phyloP scores from a whole-genome alignment of 371 early-diverging fungal species.

The Haplosporangium sp. region DNA sequence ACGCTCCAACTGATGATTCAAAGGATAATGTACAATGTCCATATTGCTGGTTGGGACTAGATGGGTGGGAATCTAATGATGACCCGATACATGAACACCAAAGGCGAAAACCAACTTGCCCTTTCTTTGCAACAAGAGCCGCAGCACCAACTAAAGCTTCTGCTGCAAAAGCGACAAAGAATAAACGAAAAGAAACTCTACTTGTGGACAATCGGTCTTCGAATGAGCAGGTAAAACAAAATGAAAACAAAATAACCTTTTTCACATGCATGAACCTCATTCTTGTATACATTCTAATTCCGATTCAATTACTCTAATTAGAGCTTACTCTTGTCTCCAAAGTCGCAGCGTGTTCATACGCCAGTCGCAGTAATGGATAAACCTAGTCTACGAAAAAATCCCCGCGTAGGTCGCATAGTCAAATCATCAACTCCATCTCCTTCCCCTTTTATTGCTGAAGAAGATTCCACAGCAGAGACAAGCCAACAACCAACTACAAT shows the following conservation, averaged over 20 bases:
- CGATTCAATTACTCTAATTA: background rate
- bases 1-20: slow-evolving; percentile 51
- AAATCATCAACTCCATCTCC: background rate
- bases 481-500: background rate
- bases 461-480: background rate
- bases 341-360: slow-evolving; percentile 8
- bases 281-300: background rate
- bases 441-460: too few species aligned
- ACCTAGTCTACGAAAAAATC: background rate
- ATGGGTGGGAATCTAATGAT: slow-evolving; percentile 62
- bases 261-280: background rate
- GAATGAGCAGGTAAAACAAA: slow-evolving; percentile 16
- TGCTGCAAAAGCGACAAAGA: slow-evolving; percentile 28
- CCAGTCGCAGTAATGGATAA: background rate
- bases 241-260: background rate
- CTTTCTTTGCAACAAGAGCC: slow-evolving; percentile 49
- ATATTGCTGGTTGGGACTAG: slow-evolving; percentile 57
- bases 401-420: background rate
- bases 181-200: slow-evolving; percentile 14
- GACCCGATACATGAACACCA: slow-evolving; percentile 60
- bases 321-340: slow-evolving; percentile 7
- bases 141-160: slow-evolving; percentile 61
- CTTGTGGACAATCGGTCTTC: background rate
- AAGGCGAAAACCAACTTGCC: slow-evolving; percentile 43
- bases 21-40: slow-evolving; percentile 56